Conservation (phyloP, 176 grass and related monocot species). For the Phyllostachys edulis region DNA sequence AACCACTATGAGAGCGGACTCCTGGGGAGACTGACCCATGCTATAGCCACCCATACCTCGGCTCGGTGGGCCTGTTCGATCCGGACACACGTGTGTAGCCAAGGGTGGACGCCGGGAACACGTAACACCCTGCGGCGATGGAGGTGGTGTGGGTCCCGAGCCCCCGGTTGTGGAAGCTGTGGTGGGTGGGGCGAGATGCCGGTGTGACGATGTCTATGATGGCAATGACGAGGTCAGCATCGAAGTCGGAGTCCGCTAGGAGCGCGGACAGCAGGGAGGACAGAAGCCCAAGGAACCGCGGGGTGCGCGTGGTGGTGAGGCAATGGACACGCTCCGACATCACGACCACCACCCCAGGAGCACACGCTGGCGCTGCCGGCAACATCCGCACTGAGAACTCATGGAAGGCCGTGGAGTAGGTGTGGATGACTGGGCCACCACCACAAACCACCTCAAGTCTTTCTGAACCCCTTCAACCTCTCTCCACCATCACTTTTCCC, state of each 20-base stretch:
- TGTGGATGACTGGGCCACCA: constrained; percentile 73
- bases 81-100: constrained; percentile 57
- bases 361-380: constrained; percentile 26
- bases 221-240: constrained; percentile 67
- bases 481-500: not conserved
- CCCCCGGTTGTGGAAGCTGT: constrained; percentile 63
- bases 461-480: not conserved
- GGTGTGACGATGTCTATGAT: constrained; percentile 71
- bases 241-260: constrained; percentile 78
- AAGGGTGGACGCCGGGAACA: constrained; percentile 89
- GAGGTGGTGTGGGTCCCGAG: constrained; percentile 71
- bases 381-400: constrained; percentile 77
- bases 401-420: constrained; percentile 75
- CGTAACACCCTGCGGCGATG: constrained; percentile 84
- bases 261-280: constrained; percentile 62
- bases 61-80: too few species aligned
- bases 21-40: too few species aligned
- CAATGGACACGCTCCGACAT: constrained; percentile 60
- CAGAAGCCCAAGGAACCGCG: constrained; percentile 61
- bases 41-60: too few species aligned
- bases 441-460: not conserved
- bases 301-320: constrained; percentile 67
- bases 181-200: constrained; percentile 62
- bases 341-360: constrained; percentile 57
- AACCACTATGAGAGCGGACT: too few species aligned